Percentiles rank a stretch among this genome's conserved stretches.
Evolutionary conservation across 345 rosid species (phyloP).

Genomic region (Durio zibethinus): DNA sequence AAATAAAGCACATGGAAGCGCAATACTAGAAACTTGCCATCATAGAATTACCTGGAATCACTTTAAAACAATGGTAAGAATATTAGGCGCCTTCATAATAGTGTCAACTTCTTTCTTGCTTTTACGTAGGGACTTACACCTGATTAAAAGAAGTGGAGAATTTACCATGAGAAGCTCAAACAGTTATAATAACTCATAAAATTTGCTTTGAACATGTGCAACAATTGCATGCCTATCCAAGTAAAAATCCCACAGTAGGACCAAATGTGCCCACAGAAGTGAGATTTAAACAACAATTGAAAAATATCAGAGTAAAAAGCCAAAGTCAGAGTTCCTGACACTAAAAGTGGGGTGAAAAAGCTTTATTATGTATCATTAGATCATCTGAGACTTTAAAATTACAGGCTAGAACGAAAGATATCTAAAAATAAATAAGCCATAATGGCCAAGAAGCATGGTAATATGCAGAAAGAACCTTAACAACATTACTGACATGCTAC

Average conservation of each 20-base stretch:
- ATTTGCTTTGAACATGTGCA: not conserved
- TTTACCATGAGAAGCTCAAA: not conserved
- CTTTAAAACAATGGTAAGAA: slow-evolving; percentile 80
- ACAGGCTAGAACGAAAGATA: not conserved
- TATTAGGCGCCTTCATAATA: slow-evolving; percentile 79
- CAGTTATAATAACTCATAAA: not conserved
- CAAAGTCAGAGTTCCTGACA: not conserved
- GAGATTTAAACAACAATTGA: not conserved
- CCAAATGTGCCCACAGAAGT: not conserved
- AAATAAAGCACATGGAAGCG: slow-evolving; percentile 8
- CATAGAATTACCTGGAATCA: slow-evolving; percentile 67
- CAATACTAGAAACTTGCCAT: not conserved
- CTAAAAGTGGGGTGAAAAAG: not conserved
- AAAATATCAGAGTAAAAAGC: not conserved
- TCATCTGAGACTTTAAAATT: not conserved
- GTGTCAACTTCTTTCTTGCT: slow-evolving; percentile 80
- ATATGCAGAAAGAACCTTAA: not conserved
- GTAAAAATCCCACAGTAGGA: not conserved
- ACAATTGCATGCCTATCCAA: not conserved
- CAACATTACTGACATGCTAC: not conserved
- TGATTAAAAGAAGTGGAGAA: slow-evolving; percentile 21
- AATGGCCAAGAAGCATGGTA: not conserved
- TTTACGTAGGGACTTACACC: slow-evolving; percentile 86
- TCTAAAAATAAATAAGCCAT: not conserved
- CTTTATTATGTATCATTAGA: not conserved